Conservation (phyloP, 2,329 filamentous ascomycete species). For the Neurospora sp. region DNA sequence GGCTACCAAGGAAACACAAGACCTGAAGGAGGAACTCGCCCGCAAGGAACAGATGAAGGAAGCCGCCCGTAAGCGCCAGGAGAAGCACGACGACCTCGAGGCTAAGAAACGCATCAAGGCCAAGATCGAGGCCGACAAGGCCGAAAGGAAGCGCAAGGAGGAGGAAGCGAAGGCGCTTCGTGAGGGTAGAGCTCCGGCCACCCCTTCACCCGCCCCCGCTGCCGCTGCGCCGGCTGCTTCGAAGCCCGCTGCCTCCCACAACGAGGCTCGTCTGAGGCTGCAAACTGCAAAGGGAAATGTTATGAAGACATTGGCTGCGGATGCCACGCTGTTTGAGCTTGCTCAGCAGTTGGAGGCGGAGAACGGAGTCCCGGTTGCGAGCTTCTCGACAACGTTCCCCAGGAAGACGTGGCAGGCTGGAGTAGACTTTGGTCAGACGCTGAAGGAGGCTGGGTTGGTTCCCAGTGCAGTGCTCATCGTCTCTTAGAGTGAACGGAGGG, state of each 20-base stretch:
- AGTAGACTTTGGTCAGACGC: constrained; percentile 74
- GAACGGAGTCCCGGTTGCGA: constrained; percentile 57
- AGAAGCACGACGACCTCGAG: constrained; percentile 76
- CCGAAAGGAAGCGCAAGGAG: constrained; percentile 73
- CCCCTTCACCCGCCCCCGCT: constrained; percentile 27
- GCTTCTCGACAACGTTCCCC: constrained; percentile 80
- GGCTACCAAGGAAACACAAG: constrained; percentile 78
- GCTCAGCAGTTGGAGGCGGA: constrained; percentile 66
- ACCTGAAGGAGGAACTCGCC: constrained; percentile 78
- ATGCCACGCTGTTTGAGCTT: constrained; percentile 89
- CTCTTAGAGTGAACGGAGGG: constrained; percentile 28
- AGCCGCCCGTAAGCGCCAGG: constrained; percentile 72
- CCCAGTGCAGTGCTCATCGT: constrained; percentile 87
- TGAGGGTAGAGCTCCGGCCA: constrained; percentile 55
- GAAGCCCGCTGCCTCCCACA: constrained; percentile 62
- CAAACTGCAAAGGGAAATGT: constrained; percentile 69
- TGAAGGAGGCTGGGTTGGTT: constrained; percentile 84
- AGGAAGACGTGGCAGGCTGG: constrained; percentile 64
- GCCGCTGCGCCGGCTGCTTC: constrained; percentile 36
- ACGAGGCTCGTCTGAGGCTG: constrained; percentile 70
- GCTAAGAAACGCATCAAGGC: constrained; percentile 85
- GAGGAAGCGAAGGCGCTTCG: constrained; percentile 77
- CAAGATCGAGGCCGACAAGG: constrained; percentile 91
- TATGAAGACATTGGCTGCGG: constrained; percentile 78
- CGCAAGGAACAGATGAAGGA: constrained; percentile 90